Evolutionary conservation across 2,329 filamentous ascomycete genomes (phyloP), one percentile per base, ranked within the genome.

Genomic region (Cytospora paraplurivora): DNA sequence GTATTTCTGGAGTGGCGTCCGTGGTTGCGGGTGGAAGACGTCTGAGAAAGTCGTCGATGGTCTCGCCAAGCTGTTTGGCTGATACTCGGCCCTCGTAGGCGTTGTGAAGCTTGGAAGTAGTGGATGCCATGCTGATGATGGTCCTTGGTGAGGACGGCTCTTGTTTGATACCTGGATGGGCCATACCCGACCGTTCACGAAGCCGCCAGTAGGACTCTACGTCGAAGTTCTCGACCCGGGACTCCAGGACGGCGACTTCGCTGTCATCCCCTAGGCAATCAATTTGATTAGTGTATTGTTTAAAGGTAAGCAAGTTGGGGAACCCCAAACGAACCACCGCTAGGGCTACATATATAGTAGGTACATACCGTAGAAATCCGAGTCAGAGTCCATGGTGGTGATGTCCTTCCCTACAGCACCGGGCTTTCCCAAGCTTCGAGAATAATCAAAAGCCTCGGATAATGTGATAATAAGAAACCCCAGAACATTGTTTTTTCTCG

Each of bases 21-120:
- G 87, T 90, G 1, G 82, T 88, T 4, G 82, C 81, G 0, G 92
- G 90, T 0, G 89, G 88, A 0, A 93, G 78, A 10, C 91, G 86
- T 10, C 76, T 65, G 2, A 95, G 75, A 69, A 96, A 96, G 1
- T 65, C 68, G 12, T 67, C 64, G 11, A 73, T 64, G 44, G 67
- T 67, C 58, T 75, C 72, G 10, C 51, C 68, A 11, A 72, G 67
- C 72, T 89, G 88, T 79, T 88, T 87, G 33, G 84, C 87, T 4
- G 73, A 59, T 1, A 80, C 63, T 10, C 56, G 37, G 38, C 83
- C 85, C 62, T 85, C 80, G 68, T 86, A 87, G 1, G 82, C 81
- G 70, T 91, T 90, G 75, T 85, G 81, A 2, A 84, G 74, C 33
- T 72, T 64, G 33, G 15, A 53, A 37, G 44, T 37, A 37, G 57